Evolutionary conservation across 768 basidiomycete species (phyloP), one percentile per base, ranked within the genome.

Genomic region (Lactarius sanguifluus): DNA sequence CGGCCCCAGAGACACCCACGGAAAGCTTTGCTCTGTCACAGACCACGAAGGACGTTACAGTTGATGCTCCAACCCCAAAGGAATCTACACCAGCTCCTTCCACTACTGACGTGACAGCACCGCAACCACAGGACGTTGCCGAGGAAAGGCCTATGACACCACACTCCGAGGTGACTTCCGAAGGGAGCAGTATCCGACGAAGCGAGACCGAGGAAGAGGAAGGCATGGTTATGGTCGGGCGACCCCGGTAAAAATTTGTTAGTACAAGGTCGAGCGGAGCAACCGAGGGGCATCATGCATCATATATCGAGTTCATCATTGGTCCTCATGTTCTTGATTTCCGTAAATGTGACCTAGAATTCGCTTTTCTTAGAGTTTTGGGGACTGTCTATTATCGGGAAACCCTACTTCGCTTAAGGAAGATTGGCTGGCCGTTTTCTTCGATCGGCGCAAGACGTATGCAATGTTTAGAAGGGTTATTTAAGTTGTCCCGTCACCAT

Each of bases 121-220:
- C 61, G 38, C 62, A 61, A 45, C 25, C 64, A 5, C 57, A 50
- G 25, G 63, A 57, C 12, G 57, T 28, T 36, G 23, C 66, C 38
- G 66, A 69, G 20, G 60, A 64, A 45, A 57, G 65, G 45, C 57
- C 70, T 18, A 30, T 23, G 28, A 61, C 70, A n/a, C 63, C 73
- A 52, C 63, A 74, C 57, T 75, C 74, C 1, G 75, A 78, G 62
- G 67, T 75, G 67, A 62, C 76, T 66, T 67, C 76, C 1, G 73
- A 73, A 20, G 75, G 59, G 73, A 68, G 76, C 70, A 28, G 76
- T 70, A 28, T 75, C 67, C 43, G 80, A 68, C 77, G 81, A 54
- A 91, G 88, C 69, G 87, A 91, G 71, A 92, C 91, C 45, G 91
- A 94, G 73, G 88, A 89, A 73, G 91, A 94, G 65, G 91, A 93